A percentile compares a stretch with the other conserved stretches of the same genome.
These are phyloP conservation scores for Russula emetica DNA, from an alignment of 768 basidiomycete species.

Conservation along the genomic window DNA sequence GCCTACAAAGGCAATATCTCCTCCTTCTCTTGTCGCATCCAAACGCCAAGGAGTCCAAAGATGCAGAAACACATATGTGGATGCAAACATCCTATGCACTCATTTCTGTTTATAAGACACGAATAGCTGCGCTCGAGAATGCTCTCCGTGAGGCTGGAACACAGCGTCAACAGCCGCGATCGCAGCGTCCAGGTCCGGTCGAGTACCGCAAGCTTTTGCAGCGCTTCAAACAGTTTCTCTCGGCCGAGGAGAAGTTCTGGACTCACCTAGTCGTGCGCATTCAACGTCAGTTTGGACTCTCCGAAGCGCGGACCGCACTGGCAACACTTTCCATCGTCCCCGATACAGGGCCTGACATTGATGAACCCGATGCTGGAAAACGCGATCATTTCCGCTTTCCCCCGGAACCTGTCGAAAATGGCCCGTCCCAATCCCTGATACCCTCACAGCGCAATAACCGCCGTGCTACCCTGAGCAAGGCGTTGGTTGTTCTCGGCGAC, in stretches of 20 bases:
- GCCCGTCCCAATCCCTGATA: conserved; percentile 35
- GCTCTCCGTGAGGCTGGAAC: conserved; percentile 30
- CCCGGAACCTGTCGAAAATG: conserved; percentile 43
- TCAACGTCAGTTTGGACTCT: conserved; percentile 65
- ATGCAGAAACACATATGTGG: conserved; percentile 83
- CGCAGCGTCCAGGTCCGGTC: conserved; percentile 55
- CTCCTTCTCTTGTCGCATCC: conserved; percentile 65
- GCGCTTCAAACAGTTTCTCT: conserved; percentile 85
- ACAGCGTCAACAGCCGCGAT: conserved; percentile 36
- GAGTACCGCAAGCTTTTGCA: conserved; percentile 84
- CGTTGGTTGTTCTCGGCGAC: conserved; percentile 88
- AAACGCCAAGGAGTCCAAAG: conserved; percentile 66
- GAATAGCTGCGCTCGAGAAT: conserved; percentile 59
- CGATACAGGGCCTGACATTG: conserved; percentile 35
- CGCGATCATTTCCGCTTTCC: conserved; percentile 61
- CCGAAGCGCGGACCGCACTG: conserved; percentile 57
- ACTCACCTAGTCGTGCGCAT: conserved; percentile 70
- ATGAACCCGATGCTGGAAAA: conserved; percentile 39
- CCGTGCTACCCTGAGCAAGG: conserved; percentile 78
- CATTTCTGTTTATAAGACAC: conserved; percentile 78
- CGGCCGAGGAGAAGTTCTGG: conserved; percentile 92
- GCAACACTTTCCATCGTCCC: conserved; percentile 51
- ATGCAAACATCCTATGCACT: conserved; percentile 88
- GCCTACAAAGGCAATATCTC: conserved; percentile 67
- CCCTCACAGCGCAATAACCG: conserved; percentile 54